Conservation (phyloP, 441 rosid species). For the Macaranga tanarius region DNA sequence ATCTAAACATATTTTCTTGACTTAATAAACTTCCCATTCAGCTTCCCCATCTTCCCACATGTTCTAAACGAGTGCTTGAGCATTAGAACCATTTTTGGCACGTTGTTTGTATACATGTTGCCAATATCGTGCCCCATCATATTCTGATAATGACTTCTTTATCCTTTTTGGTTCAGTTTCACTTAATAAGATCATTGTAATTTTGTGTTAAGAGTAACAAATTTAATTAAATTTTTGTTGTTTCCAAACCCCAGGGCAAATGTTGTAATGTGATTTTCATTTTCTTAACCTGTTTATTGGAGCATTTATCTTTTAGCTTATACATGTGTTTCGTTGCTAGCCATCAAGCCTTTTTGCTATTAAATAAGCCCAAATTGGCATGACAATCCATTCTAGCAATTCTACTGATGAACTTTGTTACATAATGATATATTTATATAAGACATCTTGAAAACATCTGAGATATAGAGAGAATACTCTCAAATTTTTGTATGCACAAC, state of each 20-base stretch:
- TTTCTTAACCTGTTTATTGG: not conserved
- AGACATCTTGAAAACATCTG: not conserved
- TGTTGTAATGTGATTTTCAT: not conserved
- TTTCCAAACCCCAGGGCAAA: not conserved
- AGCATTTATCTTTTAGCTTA: not conserved
- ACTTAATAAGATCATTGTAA: not conserved
- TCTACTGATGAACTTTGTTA: not conserved
- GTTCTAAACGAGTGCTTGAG: not conserved
- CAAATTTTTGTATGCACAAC: constrained; percentile 3
- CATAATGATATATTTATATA: not conserved
- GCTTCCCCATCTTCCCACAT: no score
- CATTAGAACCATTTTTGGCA: not conserved
- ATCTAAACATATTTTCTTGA: no score
- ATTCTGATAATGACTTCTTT: not conserved
- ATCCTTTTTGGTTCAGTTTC: not conserved
- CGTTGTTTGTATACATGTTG: no score
- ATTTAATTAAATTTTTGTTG: not conserved
- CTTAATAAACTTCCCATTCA: no score
- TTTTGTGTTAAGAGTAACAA: not conserved
- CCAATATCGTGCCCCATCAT: not conserved
- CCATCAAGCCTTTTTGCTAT: constrained; percentile 1
- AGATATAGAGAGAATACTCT: not conserved
- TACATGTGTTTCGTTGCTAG: not conserved
- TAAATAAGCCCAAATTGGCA: not conserved
- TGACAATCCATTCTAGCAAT: not conserved